Conservation (phyloP, 164 flowering plant genomes). For the Santalum album region DNA sequence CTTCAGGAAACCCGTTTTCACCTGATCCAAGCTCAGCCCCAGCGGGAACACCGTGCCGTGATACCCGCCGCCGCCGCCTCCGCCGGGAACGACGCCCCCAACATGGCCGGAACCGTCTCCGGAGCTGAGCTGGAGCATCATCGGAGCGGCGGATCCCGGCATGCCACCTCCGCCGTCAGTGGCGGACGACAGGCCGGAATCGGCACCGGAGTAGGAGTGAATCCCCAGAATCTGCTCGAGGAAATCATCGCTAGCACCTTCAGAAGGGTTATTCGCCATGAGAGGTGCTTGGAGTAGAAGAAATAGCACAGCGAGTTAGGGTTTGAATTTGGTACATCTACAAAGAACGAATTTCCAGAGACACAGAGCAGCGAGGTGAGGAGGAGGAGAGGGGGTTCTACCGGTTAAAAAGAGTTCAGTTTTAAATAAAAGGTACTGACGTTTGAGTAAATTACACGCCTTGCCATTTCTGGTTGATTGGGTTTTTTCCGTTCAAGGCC, state of each 20-base stretch:
- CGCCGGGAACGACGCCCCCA: slow-evolving; percentile 16
- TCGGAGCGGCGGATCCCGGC: slow-evolving; percentile 25
- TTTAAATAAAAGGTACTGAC: too few relatives aligned
- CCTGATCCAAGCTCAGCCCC: slow-evolving; percentile 79
- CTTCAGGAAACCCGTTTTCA: slow-evolving; percentile 46
- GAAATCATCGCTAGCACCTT: slow-evolving; percentile 63
- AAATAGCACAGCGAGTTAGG: too few relatives aligned
- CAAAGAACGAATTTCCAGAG: too few relatives aligned
- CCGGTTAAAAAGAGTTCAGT: too few relatives aligned
- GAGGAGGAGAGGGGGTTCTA: too few relatives aligned
- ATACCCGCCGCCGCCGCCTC: slow-evolving; percentile 22
- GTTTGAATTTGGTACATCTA: too few relatives aligned
- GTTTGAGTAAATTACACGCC: too few relatives aligned
- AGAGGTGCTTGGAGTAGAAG: neutral
- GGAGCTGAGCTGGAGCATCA: slow-evolving; percentile 73
- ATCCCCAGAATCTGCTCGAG: slow-evolving; percentile 70
- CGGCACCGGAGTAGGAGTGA: slow-evolving; percentile 37
- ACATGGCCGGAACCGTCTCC: slow-evolving; percentile 35
- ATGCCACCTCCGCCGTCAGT: slow-evolving; percentile 17
- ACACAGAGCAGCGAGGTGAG: too few relatives aligned
- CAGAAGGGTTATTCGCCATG: slow-evolving; percentile 64
- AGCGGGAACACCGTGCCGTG: slow-evolving; percentile 53
- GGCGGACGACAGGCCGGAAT: slow-evolving; percentile 23
- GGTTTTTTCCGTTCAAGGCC: too few relatives aligned
- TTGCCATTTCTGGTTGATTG: too few relatives aligned